Evolutionary conservation across 1,284 basidiomycete genomes (phyloP).

Genomic region (Leccinum solheimii): DNA sequence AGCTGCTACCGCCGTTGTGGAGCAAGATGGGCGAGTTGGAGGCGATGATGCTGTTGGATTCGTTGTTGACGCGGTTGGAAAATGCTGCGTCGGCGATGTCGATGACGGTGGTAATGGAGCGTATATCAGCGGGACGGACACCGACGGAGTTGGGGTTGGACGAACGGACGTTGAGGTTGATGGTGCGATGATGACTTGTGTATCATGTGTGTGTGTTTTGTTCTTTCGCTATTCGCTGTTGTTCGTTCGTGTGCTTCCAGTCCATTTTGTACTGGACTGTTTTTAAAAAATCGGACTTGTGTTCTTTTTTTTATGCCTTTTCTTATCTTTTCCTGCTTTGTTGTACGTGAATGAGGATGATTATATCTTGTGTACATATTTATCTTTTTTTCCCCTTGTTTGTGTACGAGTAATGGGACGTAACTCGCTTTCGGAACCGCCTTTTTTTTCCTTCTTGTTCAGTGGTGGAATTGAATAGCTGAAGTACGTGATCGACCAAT

Average conservation of each 20-base stretch:
- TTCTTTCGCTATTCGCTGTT: constrained; percentile 1
- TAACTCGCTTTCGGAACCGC: background rate
- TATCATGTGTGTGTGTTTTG: background rate
- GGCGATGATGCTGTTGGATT: constrained; percentile 74
- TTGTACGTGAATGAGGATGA: background rate
- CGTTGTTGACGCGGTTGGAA: constrained; percentile 74
- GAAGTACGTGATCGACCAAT: background rate
- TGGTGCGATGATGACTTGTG: constrained; percentile 9
- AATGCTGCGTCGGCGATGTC: constrained; percentile 71
- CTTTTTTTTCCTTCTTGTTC: background rate
- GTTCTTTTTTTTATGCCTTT: background rate
- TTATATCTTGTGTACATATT: background rate
- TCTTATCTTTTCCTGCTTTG: background rate
- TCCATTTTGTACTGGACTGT: background rate
- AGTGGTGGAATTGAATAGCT: background rate
- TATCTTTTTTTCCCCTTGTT: background rate
- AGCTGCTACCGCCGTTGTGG: constrained; percentile 71
- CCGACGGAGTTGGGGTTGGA: constrained; percentile 41
- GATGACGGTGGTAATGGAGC: constrained; percentile 30
- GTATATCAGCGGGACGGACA: constrained; percentile 21
- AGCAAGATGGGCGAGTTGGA: constrained; percentile 79
- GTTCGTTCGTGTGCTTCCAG: background rate
- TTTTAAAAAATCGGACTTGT: background rate
- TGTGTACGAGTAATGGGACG: background rate
- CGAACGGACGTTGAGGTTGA: constrained; percentile 46